Conservation (phyloP, 306 rosid species). For the Corylus americana region DNA sequence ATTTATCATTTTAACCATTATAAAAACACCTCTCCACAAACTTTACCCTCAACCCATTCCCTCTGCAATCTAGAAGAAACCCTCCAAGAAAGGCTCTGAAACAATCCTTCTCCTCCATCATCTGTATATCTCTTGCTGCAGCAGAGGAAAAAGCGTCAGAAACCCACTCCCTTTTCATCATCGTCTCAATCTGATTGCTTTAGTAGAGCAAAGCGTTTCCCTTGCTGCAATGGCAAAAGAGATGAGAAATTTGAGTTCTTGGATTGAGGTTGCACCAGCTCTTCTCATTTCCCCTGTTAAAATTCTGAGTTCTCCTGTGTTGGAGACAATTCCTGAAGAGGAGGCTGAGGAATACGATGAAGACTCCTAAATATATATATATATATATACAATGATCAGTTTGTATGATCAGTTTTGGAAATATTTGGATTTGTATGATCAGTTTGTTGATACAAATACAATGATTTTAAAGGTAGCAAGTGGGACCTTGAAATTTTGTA, state of each 20-base stretch:
- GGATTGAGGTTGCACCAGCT: constrained; percentile 56
- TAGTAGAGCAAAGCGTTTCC: neutral
- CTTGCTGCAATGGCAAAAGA: constrained; percentile 40
- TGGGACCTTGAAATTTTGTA: no score
- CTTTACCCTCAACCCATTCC: neutral
- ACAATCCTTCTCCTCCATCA: neutral
- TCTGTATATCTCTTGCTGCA: neutral
- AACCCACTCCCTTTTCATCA: neutral
- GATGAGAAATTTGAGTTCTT: constrained; percentile 34
- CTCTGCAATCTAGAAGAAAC: neutral
- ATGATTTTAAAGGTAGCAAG: no score
- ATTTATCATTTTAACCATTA: neutral
- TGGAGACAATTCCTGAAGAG: constrained; percentile 67
- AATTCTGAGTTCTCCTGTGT: constrained; percentile 41
- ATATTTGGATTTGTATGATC: no score
- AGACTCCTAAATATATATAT: neutral
- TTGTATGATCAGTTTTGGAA: no score
- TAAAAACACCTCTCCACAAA: neutral
- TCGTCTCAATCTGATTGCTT: neutral
- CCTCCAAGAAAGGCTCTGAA: neutral
- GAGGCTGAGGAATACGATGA: constrained; percentile 29
- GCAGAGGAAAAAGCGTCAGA: no score
- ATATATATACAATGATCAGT: no score
- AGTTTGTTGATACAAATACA: no score
- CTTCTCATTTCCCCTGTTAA: constrained; percentile 33